Base-by-base conservation (phyloP, 2,329 filamentous ascomycete species). In the Camillea tinctor region DNA sequence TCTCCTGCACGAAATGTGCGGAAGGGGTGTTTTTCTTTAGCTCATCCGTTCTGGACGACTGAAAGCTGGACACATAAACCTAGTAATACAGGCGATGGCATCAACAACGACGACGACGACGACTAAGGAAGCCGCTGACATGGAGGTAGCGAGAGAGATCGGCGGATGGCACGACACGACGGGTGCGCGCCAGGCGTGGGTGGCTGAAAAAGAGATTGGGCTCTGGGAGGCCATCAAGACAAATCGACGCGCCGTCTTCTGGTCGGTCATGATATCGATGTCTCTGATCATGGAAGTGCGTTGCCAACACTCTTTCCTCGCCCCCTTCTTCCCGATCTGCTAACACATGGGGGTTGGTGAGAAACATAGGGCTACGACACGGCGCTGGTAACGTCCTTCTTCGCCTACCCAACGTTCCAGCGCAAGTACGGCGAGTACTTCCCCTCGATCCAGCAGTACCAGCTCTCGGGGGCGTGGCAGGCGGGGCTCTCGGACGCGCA, bases 401-500 rank as follows among this genome's bases (percentile, higher is more conserved):
- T 30, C 26, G 52, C 23, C 22, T 54, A 54, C 19, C 52, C 52
- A 20, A 54, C 52, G 23, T 54, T 54, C 52, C 52, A 54, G 22
- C 52, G 26, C 15, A 54, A 54, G 26, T 54, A 54, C 9, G 52
- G 52, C 15, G 21, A 54, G 52, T 54, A 54, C 26, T 54, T 44
- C 36, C 36, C 36, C 36, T 44, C 36, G 36, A 44, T 44, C 36
- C 36, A n/a, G 7, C 64, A 65, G 6, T 77, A 78, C 56, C 69
- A 77, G 59, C 68, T 81, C 40, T 69, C 73, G 4, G 74, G 75
- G 1, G 63, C 73, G 15, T 80, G 79, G 79, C 78, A 80, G 63
- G 71, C 75, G 5, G 77, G 72, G 3, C 66, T 80, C 3, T 71
- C 36, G 36, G 36, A n/a, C 36, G 36, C 36, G 15, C 15, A 44